Conservation (phyloP, 2,329 filamentous ascomycete species). For the Phoma sp. region DNA sequence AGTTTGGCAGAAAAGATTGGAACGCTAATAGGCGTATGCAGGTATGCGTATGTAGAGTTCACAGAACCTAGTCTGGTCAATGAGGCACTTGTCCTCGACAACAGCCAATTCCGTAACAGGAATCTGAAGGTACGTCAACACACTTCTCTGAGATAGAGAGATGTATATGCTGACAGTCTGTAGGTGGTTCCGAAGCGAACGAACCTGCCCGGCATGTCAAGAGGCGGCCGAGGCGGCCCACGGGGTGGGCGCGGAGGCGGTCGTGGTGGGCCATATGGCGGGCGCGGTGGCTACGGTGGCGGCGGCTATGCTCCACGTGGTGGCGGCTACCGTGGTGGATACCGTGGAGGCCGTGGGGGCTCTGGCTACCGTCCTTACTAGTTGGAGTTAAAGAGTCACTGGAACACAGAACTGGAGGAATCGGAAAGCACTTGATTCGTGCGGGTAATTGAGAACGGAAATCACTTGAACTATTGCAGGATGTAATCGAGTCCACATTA, state of each 20-base stretch:
- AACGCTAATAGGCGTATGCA: conserved; percentile 61
- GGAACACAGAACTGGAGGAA: no score
- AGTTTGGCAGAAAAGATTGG: conserved; percentile 59
- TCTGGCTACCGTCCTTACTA: conserved; percentile 42
- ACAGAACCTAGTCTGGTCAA: conserved; percentile 91
- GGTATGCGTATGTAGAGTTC: conserved; percentile 99
- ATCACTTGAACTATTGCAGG: no score
- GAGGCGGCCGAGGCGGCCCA: conserved; percentile 70
- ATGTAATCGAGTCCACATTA: no score
- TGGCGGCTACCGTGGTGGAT: conserved; percentile 50
- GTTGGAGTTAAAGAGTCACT: background rate
- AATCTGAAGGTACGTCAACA: conserved; percentile 79
- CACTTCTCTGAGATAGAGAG: background rate
- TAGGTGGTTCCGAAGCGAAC: conserved; percentile 91
- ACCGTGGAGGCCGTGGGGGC: conserved; percentile 39
- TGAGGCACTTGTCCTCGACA: conserved; percentile 92
- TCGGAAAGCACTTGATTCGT: background rate
- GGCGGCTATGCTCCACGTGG: conserved; percentile 55
- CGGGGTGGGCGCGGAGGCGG: conserved; percentile 56
- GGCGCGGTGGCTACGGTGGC: conserved; percentile 46
- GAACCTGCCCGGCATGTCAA: conserved; percentile 92
- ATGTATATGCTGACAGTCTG: conserved; percentile 4
- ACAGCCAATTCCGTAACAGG: conserved; percentile 92
- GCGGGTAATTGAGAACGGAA: no score
- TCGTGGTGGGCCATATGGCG: conserved; percentile 58